Conservation (phyloP, 163 green algal genomes). For the Chlorella variabilis region DNA sequence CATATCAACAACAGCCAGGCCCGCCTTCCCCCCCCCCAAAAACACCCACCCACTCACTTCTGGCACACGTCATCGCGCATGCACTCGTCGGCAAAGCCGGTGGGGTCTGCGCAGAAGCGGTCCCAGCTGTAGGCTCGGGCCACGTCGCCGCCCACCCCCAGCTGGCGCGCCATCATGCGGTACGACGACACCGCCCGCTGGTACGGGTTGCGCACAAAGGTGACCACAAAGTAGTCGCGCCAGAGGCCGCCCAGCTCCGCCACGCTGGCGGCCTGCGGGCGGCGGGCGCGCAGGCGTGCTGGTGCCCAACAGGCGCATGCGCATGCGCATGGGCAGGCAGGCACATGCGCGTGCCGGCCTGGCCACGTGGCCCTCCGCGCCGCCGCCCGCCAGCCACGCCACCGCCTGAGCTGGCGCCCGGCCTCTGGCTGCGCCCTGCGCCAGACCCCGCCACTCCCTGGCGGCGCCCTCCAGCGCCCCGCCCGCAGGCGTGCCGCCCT, state of each 20-base stretch:
- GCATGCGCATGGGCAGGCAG: neutral
- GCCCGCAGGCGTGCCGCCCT: neutral
- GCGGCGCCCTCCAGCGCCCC: neutral
- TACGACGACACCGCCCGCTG: conserved; percentile 25
- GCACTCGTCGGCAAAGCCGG: conserved; percentile 21
- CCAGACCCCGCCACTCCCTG: no score
- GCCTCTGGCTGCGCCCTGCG: no score
- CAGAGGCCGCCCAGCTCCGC: conserved; percentile 15
- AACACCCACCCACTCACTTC: conserved; percentile 33
- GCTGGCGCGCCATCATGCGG: conserved; percentile 38
- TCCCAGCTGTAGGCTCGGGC: conserved; percentile 11
- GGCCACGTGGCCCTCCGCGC: no score
- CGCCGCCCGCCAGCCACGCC: no score
- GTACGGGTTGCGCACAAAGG: conserved; percentile 39
- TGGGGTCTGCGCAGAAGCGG: conserved; percentile 23
- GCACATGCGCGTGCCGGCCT: neutral
- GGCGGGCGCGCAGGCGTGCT: neutral
- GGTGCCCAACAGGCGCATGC: neutral
- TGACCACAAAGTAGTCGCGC: conserved; percentile 37
- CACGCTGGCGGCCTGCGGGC: neutral
- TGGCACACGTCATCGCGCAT: conserved; percentile 10
- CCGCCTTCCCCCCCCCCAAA: no score
- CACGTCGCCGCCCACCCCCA: neutral
- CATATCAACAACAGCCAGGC: no score
- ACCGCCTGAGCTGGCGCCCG: no score